Conservation (phyloP, 164 flowering plant species). For the Paratinospora sagittata region DNA sequence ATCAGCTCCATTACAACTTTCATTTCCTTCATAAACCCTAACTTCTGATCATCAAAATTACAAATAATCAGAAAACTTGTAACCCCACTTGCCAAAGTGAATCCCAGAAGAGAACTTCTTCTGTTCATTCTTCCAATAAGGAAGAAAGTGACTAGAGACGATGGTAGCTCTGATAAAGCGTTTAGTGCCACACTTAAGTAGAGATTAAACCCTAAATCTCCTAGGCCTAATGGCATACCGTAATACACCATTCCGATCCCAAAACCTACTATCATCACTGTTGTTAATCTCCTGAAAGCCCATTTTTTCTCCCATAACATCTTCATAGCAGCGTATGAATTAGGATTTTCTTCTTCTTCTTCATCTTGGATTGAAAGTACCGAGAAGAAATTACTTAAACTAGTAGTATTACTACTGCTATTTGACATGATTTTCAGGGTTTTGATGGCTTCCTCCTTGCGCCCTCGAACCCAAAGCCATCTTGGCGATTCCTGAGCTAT, state of each 20-base stretch:
- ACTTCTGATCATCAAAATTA: conserved; percentile 1
- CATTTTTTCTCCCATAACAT: conserved; percentile 36
- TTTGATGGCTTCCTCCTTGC: conserved; percentile 42
- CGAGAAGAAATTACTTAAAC: conserved; percentile 14
- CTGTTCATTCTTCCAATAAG: conserved; percentile 37
- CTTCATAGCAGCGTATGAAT: conserved; percentile 36
- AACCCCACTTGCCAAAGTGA: conserved; percentile 35
- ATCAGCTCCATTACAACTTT: conserved; percentile 49
- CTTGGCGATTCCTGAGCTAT: conserved; percentile 62
- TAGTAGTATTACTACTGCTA: not conserved
- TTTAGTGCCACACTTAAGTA: conserved; percentile 52
- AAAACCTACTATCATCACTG: conserved; percentile 36
- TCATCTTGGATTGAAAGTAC: conserved; percentile 6
- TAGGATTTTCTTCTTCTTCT: conserved; percentile 12
- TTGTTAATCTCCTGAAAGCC: conserved; percentile 36
- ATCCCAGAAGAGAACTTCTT: conserved; percentile 23
- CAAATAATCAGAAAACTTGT: conserved; percentile 35
- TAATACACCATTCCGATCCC: conserved; percentile 67
- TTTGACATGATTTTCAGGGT: conserved; percentile 30
- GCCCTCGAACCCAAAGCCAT: conserved; percentile 60
- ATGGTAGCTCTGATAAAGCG: conserved; percentile 53
- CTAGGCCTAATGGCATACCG: conserved; percentile 63
- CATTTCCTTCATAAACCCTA: conserved; percentile 5
- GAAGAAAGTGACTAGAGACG: conserved; percentile 35
- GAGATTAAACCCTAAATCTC: conserved; percentile 34